These are phyloP conservation scores for Gracilaria domingensis DNA, from an alignment of 23 red algal species.

Conservation along the genomic window DNA sequence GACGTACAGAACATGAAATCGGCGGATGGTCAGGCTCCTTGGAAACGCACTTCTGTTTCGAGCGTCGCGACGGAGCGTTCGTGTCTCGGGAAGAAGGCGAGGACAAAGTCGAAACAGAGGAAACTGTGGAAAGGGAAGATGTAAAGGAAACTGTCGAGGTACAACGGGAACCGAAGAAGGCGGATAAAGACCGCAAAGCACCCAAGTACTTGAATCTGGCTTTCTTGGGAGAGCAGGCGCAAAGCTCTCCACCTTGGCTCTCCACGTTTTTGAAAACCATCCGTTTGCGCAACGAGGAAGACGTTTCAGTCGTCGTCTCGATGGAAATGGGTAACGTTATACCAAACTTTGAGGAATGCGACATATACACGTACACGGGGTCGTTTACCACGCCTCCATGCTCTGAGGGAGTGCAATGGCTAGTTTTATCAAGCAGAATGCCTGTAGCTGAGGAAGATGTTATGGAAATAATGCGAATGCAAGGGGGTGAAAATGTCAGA, in stretches of 20 bases:
- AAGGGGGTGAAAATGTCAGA: constrained; percentile 71
- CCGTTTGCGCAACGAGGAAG: neutral
- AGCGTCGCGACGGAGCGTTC: constrained; percentile 28
- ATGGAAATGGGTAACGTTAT: constrained; percentile 29
- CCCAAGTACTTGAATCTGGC: constrained; percentile 33
- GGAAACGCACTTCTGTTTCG: constrained; percentile 78
- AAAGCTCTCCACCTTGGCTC: constrained; percentile 41
- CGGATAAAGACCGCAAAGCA: constrained; percentile 24
- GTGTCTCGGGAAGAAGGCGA: neutral
- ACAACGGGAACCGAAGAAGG: constrained; percentile 9
- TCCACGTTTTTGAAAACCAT: constrained; percentile 21
- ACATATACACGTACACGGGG: constrained; percentile 61
- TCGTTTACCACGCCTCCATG: constrained; percentile 78
- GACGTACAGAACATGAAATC: constrained; percentile 59
- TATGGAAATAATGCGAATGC: constrained; percentile 35
- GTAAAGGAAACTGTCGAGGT: neutral
- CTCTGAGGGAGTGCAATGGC: constrained; percentile 70
- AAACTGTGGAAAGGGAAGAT: neutral
- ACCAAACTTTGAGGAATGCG: constrained; percentile 49
- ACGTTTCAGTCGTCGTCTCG: constrained; percentile 31
- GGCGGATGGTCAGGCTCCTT: constrained; percentile 42
- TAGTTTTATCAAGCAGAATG: constrained; percentile 51
- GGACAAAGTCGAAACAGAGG: neutral
- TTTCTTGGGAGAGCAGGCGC: constrained; percentile 19
- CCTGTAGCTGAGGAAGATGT: constrained; percentile 42